Conservation (phyloP, 345 rosid species). For the Anastatica hierochuntica region DNA sequence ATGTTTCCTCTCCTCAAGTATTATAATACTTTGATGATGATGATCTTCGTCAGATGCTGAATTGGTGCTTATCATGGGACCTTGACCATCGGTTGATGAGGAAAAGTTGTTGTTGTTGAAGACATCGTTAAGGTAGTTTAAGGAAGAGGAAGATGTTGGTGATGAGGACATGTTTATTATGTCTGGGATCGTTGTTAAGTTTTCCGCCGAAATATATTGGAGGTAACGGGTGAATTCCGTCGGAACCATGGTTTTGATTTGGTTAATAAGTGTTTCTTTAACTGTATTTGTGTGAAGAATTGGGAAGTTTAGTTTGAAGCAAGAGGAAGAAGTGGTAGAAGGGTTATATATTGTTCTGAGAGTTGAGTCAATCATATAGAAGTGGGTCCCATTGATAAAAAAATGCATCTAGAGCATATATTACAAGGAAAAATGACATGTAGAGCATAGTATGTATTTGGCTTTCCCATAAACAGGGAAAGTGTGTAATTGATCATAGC, state of each 20-base stretch:
- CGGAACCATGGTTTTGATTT: conserved; percentile 16
- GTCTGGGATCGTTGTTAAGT: conserved; percentile 1
- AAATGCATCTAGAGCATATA: not conserved
- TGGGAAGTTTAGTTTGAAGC: conserved; percentile 9
- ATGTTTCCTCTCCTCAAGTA: conserved; percentile 78
- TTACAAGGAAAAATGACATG: too few relatives aligned
- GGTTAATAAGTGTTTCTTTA: not conserved
- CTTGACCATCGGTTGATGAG: conserved; percentile 25
- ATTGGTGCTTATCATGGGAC: conserved; percentile 46
- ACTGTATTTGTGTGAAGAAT: not conserved
- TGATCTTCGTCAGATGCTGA: conserved; percentile 67
- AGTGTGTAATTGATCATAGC: too few relatives aligned
- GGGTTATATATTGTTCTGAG: conserved; percentile 14
- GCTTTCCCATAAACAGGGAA: too few relatives aligned
- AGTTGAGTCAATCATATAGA: not conserved
- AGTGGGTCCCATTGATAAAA: conserved; percentile 7
- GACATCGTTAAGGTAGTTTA: conserved; percentile 21
- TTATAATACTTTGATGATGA: conserved; percentile 36
- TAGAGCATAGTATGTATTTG: too few relatives aligned
- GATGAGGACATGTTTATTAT: conserved; percentile 11
- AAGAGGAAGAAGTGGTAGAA: conserved; percentile 8
- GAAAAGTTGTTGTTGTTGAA: conserved; percentile 14
- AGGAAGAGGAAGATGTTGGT: conserved; percentile 20
- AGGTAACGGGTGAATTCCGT: conserved; percentile 17
- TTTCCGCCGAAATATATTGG: conserved; percentile 15